Evolutionary conservation across 495 filamentous ascomycete genomes (phyloP).

Genomic region (Lasiosphaeria hispida): DNA sequence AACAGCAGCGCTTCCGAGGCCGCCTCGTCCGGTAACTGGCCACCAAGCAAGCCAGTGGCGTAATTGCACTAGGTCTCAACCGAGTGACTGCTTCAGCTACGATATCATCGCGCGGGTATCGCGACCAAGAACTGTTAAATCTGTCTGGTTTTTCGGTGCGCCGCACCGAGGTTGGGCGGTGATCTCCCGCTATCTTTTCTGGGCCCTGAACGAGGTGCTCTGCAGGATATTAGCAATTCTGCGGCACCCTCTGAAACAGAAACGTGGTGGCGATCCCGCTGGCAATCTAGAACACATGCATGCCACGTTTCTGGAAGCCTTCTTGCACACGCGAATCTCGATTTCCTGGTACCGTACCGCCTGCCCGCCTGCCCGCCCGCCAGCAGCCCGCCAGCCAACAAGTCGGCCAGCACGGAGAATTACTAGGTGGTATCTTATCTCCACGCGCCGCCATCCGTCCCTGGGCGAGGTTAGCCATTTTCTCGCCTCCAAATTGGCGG

Average conservation of each 20-base stretch:
- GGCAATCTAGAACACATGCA: slow-evolving; percentile 6
- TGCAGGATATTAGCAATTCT: slow-evolving; percentile 2
- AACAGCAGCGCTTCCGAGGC: too few species aligned
- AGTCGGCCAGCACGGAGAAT: slow-evolving; percentile 5
- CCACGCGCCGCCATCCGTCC: background rate
- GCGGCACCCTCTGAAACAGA: slow-evolving; percentile 14
- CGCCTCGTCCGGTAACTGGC: too few species aligned
- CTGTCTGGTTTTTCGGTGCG: too few species aligned
- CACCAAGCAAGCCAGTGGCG: too few species aligned
- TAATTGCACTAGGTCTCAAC: too few species aligned
- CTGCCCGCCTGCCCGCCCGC: background rate
- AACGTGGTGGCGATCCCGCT: slow-evolving; percentile 2
- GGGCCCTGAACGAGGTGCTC: too few species aligned
- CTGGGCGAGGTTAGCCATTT: background rate
- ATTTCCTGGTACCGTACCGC: background rate
- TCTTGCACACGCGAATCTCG: background rate
- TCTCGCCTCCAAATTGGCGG: background rate
- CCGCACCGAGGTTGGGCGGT: too few species aligned
- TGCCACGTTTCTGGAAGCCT: slow-evolving; percentile 8
- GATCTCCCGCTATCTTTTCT: too few species aligned
- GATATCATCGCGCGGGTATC: too few species aligned
- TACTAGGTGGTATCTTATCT: background rate
- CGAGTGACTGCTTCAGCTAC: too few species aligned
- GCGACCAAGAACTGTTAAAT: too few species aligned
- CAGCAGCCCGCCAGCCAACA: background rate